phyloP scores from a whole-genome alignment of 208 protist genomes.

The Wallacemonas collosoma region DNA sequence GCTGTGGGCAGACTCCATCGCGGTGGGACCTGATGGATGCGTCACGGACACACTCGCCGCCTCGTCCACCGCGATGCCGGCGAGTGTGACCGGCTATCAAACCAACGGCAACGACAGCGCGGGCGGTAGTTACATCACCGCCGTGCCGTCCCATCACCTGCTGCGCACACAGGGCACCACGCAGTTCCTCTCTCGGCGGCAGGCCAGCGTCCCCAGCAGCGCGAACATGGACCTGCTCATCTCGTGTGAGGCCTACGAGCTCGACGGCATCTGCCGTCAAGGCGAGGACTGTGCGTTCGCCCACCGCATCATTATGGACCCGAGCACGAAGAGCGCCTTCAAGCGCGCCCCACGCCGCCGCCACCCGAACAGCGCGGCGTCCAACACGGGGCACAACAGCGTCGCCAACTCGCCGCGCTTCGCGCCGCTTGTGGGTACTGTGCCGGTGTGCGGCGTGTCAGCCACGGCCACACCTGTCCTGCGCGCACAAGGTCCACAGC shows the following conservation, averaged over 20 bases:
- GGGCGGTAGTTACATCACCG: not conserved
- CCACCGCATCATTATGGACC: constrained; percentile 42
- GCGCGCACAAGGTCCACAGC: not conserved
- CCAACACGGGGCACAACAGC: constrained; percentile 9
- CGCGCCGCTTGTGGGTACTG: not conserved
- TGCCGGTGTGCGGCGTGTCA: not conserved
- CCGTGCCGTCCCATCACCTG: not conserved
- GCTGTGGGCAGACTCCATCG: constrained; percentile 7
- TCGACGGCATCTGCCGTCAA: constrained; percentile 37
- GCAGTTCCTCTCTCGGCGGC: not conserved
- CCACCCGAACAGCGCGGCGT: constrained; percentile 2
- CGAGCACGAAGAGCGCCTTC: constrained; percentile 28
- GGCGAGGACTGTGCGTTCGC: constrained; percentile 40
- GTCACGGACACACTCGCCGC: constrained; percentile 3
- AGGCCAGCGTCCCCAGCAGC: not conserved
- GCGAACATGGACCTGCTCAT: constrained; percentile 17
- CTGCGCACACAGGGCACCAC: constrained; percentile 3
- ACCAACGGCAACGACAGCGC: not conserved
- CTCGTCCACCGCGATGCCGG: not conserved
- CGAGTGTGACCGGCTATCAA: not conserved
- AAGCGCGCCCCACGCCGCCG: constrained; percentile 36
- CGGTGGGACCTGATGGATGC: constrained; percentile 13
- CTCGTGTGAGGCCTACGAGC: constrained; percentile 42
- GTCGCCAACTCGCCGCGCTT: constrained; percentile 7
- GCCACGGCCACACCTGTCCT: not conserved